Evolutionary conservation across 2,329 filamentous ascomycete genomes (phyloP).

Genomic region (Fusarium succisae): DNA sequence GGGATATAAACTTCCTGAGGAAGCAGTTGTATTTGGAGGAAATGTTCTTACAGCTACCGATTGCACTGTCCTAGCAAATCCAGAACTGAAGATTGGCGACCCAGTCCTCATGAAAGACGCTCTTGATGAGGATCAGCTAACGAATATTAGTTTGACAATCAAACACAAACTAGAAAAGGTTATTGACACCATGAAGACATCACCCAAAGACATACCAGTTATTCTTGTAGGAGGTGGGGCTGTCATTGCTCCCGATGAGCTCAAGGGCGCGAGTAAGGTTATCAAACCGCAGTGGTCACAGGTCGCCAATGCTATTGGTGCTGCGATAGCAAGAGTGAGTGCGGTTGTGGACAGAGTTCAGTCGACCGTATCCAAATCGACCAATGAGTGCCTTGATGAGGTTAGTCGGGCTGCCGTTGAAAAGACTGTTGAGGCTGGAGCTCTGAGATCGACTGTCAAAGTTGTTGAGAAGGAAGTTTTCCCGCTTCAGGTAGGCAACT

Average conservation of each 20-base stretch:
- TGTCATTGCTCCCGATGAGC: constrained; percentile 63
- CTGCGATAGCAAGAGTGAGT: constrained; percentile 69
- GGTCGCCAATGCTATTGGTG: constrained; percentile 73
- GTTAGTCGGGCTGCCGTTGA: constrained; percentile 54
- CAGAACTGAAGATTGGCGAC: constrained; percentile 53
- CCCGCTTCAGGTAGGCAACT: constrained; percentile 57
- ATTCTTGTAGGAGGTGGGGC: constrained; percentile 72
- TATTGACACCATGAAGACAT: constrained; percentile 71
- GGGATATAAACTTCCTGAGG: constrained; percentile 63
- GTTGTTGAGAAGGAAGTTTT: constrained; percentile 64
- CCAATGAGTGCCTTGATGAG: constrained; percentile 50
- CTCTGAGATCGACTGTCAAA: constrained; percentile 53
- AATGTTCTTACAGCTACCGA: constrained; percentile 68
- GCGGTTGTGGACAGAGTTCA: constrained; percentile 62
- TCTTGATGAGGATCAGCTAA: constrained; percentile 47
- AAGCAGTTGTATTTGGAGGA: constrained; percentile 67
- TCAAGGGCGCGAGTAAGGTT: constrained; percentile 65
- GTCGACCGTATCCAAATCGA: constrained; percentile 55
- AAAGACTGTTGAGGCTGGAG: constrained; percentile 57
- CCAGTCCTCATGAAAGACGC: constrained; percentile 47
- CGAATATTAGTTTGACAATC: constrained; percentile 52
- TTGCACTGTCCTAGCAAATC: constrained; percentile 51
- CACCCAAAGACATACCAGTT: constrained; percentile 66
- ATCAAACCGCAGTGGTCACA: constrained; percentile 65
- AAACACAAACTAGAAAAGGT: constrained; percentile 63